phyloP scores from a whole-genome alignment of 441 rosid genomes.

The Erodium moschatum region DNA sequence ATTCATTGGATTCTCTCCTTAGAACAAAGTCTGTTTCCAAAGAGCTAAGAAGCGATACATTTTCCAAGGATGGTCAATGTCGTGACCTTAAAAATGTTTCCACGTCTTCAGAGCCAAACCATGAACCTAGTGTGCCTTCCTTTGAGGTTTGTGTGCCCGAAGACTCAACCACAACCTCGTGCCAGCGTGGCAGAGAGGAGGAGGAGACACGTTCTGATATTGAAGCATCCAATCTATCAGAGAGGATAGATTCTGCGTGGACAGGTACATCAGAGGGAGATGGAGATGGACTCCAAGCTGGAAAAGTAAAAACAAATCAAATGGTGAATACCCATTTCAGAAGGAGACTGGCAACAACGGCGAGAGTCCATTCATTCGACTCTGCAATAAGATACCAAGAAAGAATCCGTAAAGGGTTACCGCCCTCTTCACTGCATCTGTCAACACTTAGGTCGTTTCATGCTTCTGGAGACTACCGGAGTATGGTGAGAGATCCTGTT shows the following conservation, averaged over 20 bases:
- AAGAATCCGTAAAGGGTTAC: slow-evolving; percentile 46
- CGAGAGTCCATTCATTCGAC: slow-evolving; percentile 76
- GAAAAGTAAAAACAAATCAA: slow-evolving; percentile 20
- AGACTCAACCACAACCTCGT: slow-evolving; percentile 22
- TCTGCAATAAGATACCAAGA: slow-evolving; percentile 69
- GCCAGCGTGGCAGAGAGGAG: slow-evolving; percentile 25
- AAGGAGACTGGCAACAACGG: slow-evolving; percentile 41
- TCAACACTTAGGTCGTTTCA: slow-evolving; percentile 65
- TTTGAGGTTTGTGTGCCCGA: slow-evolving; percentile 22
- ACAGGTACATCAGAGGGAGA: slow-evolving; percentile 44
- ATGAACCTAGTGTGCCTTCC: slow-evolving; percentile 11
- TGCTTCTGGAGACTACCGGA: slow-evolving; percentile 34
- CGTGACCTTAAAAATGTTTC: slow-evolving; percentile 22
- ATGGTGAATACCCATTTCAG: slow-evolving; percentile 21
- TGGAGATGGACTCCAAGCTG: slow-evolving; percentile 32
- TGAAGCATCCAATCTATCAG: slow-evolving; percentile 57
- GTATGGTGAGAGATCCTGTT: too few species aligned
- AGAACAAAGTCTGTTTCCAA: slow-evolving; percentile 33
- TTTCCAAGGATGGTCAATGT: slow-evolving; percentile 22
- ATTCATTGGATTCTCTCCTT: slow-evolving; percentile 43
- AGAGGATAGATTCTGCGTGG: slow-evolving; percentile 93
- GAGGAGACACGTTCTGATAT: slow-evolving; percentile 35
- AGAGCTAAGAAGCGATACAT: slow-evolving; percentile 25
- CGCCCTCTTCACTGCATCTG: slow-evolving; percentile 52
- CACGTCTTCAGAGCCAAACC: slow-evolving; percentile 8